A percentile compares a stretch with the other conserved stretches of the same genome.
Evolutionary conservation across 1,139 yeast species (phyloP).

Genomic region (Blastobotrys elegans): DNA sequence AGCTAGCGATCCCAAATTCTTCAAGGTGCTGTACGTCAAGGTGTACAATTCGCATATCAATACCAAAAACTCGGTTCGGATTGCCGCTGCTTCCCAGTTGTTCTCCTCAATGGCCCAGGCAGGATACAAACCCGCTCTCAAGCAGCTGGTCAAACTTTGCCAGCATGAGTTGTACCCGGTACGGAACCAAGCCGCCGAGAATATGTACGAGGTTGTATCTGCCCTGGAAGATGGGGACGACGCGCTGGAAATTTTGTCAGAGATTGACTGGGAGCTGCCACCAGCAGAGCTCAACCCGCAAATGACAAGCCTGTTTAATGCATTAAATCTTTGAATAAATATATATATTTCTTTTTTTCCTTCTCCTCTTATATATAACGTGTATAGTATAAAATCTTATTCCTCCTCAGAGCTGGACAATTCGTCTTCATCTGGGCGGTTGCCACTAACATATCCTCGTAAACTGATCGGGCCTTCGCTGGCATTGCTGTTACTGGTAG

Average conservation of each 20-base stretch:
- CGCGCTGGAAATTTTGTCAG: constrained; percentile 4
- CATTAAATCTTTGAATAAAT: not conserved
- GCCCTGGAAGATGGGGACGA: not conserved
- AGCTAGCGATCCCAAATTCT: constrained; percentile 1
- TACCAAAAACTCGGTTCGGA: constrained; percentile 18
- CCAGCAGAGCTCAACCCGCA: not conserved
- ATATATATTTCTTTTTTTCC: not conserved
- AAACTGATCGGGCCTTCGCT: constrained; percentile 1
- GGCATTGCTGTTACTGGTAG: not conserved
- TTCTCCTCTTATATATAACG: not conserved
- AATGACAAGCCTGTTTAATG: not conserved
- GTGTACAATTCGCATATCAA: constrained; percentile 25
- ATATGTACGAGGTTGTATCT: constrained; percentile 15
- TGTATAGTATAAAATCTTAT: constrained; percentile 11
- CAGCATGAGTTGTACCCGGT: constrained; percentile 21
- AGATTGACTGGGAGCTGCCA: constrained; percentile 4
- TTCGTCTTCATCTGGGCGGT: constrained; percentile 25
- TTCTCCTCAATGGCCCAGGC: constrained; percentile 22
- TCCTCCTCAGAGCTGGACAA: constrained; percentile 28
- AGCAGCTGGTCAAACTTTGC: constrained; percentile 22
- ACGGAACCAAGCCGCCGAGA: constrained; percentile 26
- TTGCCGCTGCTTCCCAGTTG: constrained; percentile 18
- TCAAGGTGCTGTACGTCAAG: constrained; percentile 16
- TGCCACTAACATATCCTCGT: constrained; percentile 22
- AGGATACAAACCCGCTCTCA: constrained; percentile 16